Evolutionary conservation across 345 rosid genomes (phyloP), one percentile per base, ranked within the genome.

Genomic region (Arabidopsis thaliana): DNA sequence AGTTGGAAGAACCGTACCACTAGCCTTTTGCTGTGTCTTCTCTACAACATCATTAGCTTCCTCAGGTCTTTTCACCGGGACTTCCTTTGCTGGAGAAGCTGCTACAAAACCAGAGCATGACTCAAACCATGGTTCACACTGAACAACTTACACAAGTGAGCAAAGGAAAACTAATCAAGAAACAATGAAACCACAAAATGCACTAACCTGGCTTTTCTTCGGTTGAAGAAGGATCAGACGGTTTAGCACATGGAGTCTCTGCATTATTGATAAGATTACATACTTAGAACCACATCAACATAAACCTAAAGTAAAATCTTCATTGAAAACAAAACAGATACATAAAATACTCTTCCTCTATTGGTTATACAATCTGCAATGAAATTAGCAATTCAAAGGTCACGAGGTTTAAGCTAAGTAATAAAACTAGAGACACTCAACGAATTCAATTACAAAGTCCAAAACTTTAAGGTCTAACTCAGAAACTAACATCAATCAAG

Each of bases 161-260:
- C 32, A 28, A 5, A 58, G 59, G 11, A 57, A n/a, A 23, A 28
- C 16, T 60, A 22, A 64, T 33, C 12, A 50, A 74, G 12, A 37
- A 48, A 25, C 65, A 65, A 55, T 4, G 1, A 67, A 59, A 28
- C 14, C 49, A 33, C 8, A 2, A 34, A 53, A 70, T n/a, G 65
- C 32, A 69, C 79, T 66, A 80, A 91, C 93, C 49, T 60, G 84
- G 70, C 60, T 80, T 87, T 67, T 79, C 85, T 74, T 73, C 76
- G 0, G 79, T 5, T 4, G 83, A 50, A 50, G 59, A 82, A 36
- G 89, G 87, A 28, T 84, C 76, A 52, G 61, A 83, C 34, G 89
- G 87, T 80, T 86, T 87, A 38, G 57, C 67, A 78, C 98, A 93
- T 48, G 97, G 97, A 63, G 60, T 85, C 82, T 93, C 97, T 91